These are phyloP conservation scores for Microcos paniculata DNA, from an alignment of 345 rosid genomes.

Conservation along the genomic window DNA sequence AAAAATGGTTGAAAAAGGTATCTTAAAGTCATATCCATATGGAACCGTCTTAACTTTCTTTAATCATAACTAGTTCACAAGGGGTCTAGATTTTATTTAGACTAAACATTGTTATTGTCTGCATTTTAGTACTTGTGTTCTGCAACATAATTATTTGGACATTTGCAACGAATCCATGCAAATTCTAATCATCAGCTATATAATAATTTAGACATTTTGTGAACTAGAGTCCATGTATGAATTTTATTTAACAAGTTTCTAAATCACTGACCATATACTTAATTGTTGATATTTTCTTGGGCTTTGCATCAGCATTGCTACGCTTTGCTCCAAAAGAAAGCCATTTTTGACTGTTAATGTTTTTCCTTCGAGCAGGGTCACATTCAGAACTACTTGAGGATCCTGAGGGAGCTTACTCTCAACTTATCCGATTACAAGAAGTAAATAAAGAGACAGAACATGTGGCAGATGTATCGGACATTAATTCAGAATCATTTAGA, in stretches of 20 bases:
- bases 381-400: constrained; percentile 66
- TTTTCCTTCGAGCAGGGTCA: constrained; percentile 40
- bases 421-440: constrained; percentile 77
- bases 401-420: constrained; percentile 84
- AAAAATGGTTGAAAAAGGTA: constrained; percentile 82
- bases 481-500: constrained; percentile 31
- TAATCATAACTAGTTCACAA: not conserved
- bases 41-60: not conserved
- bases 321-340: too few species aligned
- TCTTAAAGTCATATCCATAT: not conserved
- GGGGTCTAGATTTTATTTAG: not conserved
- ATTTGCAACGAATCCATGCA: not conserved
- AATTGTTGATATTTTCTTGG: not conserved
- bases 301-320: not conserved
- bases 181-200: not conserved
- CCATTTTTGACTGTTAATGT: not conserved
- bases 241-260: not conserved
- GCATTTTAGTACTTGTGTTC: too few species aligned
- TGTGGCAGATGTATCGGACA: constrained; percentile 35
- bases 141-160: too few species aligned
- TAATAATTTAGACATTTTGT: too few species aligned
- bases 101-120: not conserved
- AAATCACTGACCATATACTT: not conserved
- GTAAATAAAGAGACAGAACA: constrained; percentile 44
- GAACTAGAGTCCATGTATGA: not conserved